Conservation (phyloP, 2,329 filamentous ascomycete genomes). For the Penicillium sp. region DNA sequence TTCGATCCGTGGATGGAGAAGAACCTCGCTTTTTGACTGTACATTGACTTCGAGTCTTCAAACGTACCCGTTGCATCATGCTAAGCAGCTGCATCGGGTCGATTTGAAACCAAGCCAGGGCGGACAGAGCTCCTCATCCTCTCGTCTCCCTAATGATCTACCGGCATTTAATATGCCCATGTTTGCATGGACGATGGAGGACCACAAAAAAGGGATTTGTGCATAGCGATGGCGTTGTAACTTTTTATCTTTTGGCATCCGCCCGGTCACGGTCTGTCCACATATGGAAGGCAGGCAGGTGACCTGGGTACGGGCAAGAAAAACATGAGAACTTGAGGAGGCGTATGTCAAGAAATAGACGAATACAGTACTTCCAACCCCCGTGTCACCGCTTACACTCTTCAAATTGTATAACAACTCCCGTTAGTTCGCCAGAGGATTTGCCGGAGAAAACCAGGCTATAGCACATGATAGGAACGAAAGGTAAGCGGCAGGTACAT, state of each 20-base stretch:
- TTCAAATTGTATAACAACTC: too few species aligned
- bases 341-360: neutral
- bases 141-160: slow-evolving; percentile 1
- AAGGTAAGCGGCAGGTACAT: too few species aligned
- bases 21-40: slow-evolving; percentile 35
- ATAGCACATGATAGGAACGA: too few species aligned
- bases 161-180: slow-evolving; percentile 15
- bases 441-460: too few species aligned
- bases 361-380: neutral
- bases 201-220: slow-evolving; percentile 23
- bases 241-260: slow-evolving; percentile 8
- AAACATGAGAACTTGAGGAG: neutral
- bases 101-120: neutral
- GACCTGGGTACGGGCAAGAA: neutral
- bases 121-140: neutral
- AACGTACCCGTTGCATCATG: neutral
- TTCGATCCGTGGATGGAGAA: slow-evolving; percentile 76
- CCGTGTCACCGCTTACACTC: neutral
- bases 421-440: too few species aligned
- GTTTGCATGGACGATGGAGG: slow-evolving; percentile 22
- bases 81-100: neutral
- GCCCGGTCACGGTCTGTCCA: neutral
- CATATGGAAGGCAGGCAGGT: neutral
- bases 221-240: slow-evolving; percentile 43
- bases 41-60: neutral